Base-by-base conservation (phyloP, 345 rosid species). In the Eucalyptus brandiana region DNA sequence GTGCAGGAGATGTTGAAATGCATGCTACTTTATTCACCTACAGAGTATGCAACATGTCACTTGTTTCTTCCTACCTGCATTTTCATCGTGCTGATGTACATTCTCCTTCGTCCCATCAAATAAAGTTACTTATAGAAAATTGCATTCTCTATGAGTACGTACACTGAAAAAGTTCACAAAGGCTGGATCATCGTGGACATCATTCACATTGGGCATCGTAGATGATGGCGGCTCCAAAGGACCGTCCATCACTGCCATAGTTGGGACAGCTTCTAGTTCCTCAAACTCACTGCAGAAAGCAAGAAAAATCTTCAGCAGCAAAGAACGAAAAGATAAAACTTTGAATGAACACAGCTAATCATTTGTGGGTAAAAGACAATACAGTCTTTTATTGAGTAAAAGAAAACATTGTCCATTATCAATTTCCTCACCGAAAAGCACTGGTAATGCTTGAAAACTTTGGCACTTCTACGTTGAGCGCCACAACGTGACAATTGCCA, bases 81-180 rank as follows among this genome's bases (percentile, higher is more conserved):
- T 62, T 47, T 67, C 32, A 67, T 45, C 15, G 7, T 87, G 89
- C 60, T 24, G 80, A 16, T 47, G 56, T 34, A 67, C 24, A 69
- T 34, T 26, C 85, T n/a, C 58, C 42, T 32, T n/a, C 6, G 3
- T 67, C 40, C 8, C 49, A 42, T n/a, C 72, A 49, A 87, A 42
- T 49, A 23, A 37, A 89, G n/a, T 9, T 45, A 87, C 8, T 18
- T 37, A 80, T 12, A 37, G 17, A 54, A 58, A 89, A 51, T n/a
- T 53, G 58, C 83, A 48, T 45, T 56, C 42, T 53, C 34, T 49
- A 19, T 49, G 45, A 89, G 67, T 54, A 56, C 97, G 86, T 94
- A 97, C 99, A 90, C 96, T 94, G 93, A 97, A 97, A 94, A 95
- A 97, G 93, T 97, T 96, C 87, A 95, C 93, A 76, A 97, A 97